Base-by-base conservation (phyloP, 495 filamentous ascomycete species). In the Neurospora sp. region DNA sequence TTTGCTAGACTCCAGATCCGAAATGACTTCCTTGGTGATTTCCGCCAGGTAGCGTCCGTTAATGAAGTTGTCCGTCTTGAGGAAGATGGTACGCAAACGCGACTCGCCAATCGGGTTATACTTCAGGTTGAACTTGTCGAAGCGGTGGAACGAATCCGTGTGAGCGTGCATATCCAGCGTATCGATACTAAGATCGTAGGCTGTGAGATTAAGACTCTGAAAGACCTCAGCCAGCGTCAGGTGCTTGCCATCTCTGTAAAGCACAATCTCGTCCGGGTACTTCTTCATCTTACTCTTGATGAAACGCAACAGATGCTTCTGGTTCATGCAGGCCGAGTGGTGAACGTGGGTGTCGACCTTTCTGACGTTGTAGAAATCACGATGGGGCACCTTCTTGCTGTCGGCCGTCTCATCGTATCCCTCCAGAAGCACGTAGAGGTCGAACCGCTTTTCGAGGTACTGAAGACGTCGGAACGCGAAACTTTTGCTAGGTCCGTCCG, bases 281-380 rank as follows among this genome's bases (percentile, higher is more conserved):
- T 96, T 98, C 86, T 97, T 97, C 92, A 99, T 97, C 82, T 98
- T 98, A 84, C 93, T 97, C 82, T 99, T 99, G 83, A 99, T 99
- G 82, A 98, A 99, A 46, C 96, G 92, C 73, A 99, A 86, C 53
- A 99, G 84, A 86, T 99, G 96, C 79, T 99, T 99, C 84, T 98
- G 96, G 81, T 98, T 99, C 96, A 99, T 99, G 80, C 96, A 98
- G 46, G 96, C 96, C 6, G 96, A 99, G 81, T 99, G 96, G 81
- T 99, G 96, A 73, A 99, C 96, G 86, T 99, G 96, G 16, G 96
- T 99, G 81, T 99, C 96, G 31, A 99, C 96, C 81, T 99, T 99
- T 74, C 96, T 88, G 69, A 99, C 96, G 78, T 99, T 99, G 83
- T 99, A 99, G 78, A 99, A 99, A 81, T 99, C 96, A 83, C 96